Evolutionary conservation across 345 rosid species (phyloP), one percentile per base, ranked within the genome.

Genomic region (Theobroma cacao): DNA sequence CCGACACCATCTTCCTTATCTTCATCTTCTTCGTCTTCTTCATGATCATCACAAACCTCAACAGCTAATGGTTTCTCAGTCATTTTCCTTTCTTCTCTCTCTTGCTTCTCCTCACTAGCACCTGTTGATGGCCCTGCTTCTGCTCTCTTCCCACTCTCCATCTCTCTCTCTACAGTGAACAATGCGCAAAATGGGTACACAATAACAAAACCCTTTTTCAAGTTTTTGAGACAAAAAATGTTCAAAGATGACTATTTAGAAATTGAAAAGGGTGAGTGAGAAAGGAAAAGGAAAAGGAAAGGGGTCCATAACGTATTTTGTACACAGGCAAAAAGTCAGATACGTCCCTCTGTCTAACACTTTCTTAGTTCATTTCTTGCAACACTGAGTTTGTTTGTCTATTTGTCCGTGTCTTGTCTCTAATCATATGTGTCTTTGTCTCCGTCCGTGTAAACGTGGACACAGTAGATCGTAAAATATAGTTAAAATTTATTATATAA

Each of bases 111-210:
- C 24, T 65, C 81, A 60, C 67, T 66, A 41, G 7, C 75, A 74
- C 77, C 63, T 1, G 73, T 36, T 31, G 84, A 81, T 22, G 85
- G 43, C 60, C 84, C 86, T 15, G 82, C 86, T 80, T 80, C 82
- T 18, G 77, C 41, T 33, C 60, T 45, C 68, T 83, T 83, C 34
- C 75, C 86, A 66, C 75, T 24, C 76, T 75, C 82, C 86, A 84
- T 80, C 58, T 64, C 80, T 71, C 53, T 47, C 70, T 17, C 38
- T 75, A 18, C 60, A 64, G 69, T 62, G 62, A 52, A 50, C n/a
- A 10, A 22, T 13, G 38, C 41, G 10, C 61, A 18, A 43, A 55
- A 17, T 17, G n/a, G 43, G 36, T 43, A 47, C 31, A 43, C 48
- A 67, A 24, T n/a, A 36, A 38, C 14, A 40, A 55, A 75, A 74